A percentile compares a stretch with the other conserved stretches of the same genome.
Conservation (phyloP, 192 early-diverging fungal species). For the Gryganskiella cystojenkinii region DNA sequence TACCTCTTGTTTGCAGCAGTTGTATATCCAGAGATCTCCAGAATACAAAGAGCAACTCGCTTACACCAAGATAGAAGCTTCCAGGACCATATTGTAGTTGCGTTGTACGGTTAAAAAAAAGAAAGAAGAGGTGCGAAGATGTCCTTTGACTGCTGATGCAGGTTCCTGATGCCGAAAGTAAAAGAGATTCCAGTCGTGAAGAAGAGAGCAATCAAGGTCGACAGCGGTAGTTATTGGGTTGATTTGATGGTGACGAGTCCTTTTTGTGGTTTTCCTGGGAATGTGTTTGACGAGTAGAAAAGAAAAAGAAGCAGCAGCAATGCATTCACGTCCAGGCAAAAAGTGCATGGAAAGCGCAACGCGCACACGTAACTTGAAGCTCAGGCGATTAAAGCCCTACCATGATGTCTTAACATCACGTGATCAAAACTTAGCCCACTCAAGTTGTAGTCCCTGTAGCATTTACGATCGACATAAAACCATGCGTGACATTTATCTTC, state of each 20-base stretch:
- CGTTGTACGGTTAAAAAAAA: not conserved
- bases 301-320: slow-evolving; percentile 6
- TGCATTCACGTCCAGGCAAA: not conserved
- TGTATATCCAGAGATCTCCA: not conserved
- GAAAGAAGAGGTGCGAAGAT: too few species aligned
- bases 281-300: not conserved
- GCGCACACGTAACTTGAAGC: slow-evolving; percentile 30
- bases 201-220: not conserved
- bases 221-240: not conserved
- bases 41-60: slow-evolving; percentile 14
- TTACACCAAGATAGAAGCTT: slow-evolving; percentile 92
- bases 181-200: not conserved
- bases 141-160: too few species aligned
- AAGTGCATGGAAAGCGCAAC: not conserved
- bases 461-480: too few species aligned
- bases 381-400: slow-evolving; percentile 2
- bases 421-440: not conserved
- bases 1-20: not conserved
- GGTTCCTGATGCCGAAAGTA: too few species aligned
- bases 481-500: too few species aligned
- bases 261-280: not conserved
- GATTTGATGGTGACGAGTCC: too few species aligned
- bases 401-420: not conserved
- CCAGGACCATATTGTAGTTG: slow-evolving; percentile 79
- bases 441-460: too few species aligned